Percentiles rank a stretch among this genome's conserved stretches.
Evolutionary conservation across 2,329 filamentous ascomycete genomes (phyloP).

Genomic region (Cladosporium halotolerans): DNA sequence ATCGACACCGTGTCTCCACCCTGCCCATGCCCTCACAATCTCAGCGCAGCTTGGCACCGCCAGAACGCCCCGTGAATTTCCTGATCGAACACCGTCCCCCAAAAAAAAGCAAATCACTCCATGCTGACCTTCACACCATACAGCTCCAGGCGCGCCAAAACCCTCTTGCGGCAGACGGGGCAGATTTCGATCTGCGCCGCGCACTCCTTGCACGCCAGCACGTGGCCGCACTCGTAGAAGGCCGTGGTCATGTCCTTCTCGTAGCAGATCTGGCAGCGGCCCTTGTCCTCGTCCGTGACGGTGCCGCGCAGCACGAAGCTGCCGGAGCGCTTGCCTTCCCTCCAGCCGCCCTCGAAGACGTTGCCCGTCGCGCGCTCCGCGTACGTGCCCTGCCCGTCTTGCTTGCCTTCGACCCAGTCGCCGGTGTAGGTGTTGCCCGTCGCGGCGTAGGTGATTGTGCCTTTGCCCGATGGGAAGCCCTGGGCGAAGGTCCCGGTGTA

Average conservation of each 20-base stretch:
- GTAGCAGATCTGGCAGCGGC: slow-evolving; percentile 57
- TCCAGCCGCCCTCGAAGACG: slow-evolving; percentile 56
- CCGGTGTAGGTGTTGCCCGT: slow-evolving; percentile 59
- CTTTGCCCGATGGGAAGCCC: slow-evolving; percentile 49
- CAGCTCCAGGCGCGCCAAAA: slow-evolving; percentile 53
- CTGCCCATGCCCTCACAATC: too few relatives aligned
- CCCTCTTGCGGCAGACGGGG: slow-evolving; percentile 54
- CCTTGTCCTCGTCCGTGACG: slow-evolving; percentile 55
- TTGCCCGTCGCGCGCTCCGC: slow-evolving; percentile 53
- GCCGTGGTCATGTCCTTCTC: slow-evolving; percentile 53
- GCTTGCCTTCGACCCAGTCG: slow-evolving; percentile 58
- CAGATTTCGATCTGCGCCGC: slow-evolving; percentile 54
- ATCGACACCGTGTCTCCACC: too few relatives aligned
- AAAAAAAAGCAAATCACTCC: not conserved
- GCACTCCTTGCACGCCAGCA: slow-evolving; percentile 55
- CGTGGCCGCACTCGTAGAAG: slow-evolving; percentile 59
- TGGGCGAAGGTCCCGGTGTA: slow-evolving; percentile 52
- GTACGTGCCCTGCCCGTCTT: slow-evolving; percentile 53
- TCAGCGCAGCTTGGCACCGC: not conserved
- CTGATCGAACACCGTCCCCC: not conserved
- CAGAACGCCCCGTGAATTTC: not conserved
- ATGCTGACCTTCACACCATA: slow-evolving; percentile 30
- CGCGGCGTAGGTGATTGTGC: slow-evolving; percentile 49
- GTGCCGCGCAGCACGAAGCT: slow-evolving; percentile 58
- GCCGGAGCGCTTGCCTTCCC: slow-evolving; percentile 54